These are phyloP conservation scores for Gardenia jasminoides DNA, from an alignment of 257 asterid species.

Conservation along the genomic window DNA sequence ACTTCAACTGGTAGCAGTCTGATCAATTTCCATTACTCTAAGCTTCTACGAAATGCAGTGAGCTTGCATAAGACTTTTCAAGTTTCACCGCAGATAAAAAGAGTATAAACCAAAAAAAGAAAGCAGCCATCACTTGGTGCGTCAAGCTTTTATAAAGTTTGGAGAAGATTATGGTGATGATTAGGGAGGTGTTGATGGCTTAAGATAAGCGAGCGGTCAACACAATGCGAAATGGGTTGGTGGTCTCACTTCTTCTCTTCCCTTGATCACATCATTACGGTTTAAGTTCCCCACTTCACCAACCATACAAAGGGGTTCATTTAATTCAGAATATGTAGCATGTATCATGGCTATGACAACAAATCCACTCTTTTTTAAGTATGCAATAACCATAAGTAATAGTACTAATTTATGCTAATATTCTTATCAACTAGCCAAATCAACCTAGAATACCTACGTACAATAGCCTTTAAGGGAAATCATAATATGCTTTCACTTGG, in stretches of 20 bases:
- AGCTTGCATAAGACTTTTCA: no score
- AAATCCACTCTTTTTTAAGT: no score
- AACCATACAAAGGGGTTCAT: constrained; percentile 29
- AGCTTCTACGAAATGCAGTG: no score
- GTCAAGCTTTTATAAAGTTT: constrained; percentile 23
- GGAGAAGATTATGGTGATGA: constrained; percentile 54
- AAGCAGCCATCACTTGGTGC: constrained; percentile 21
- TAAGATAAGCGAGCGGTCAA: constrained; percentile 34
- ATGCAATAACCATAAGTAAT: neutral
- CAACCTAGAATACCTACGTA: neutral
- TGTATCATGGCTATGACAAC: no score
- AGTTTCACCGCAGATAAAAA: no score
- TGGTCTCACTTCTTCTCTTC: constrained; percentile 15
- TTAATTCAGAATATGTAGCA: neutral
- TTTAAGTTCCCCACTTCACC: constrained; percentile 54
- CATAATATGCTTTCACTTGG: neutral
- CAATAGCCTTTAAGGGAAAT: constrained; percentile 4
- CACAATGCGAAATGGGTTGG: constrained; percentile 11
- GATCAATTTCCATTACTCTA: no score
- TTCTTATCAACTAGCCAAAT: constrained; percentile 10
- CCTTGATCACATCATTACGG: constrained; percentile 36
- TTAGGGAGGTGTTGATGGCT: constrained; percentile 33
- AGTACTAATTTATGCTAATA: neutral
- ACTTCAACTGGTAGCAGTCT: no score
- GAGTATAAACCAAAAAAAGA: neutral